Evolutionary conservation across 2,329 filamentous ascomycete genomes (phyloP), one percentile per base, ranked within the genome.

Genomic region (Dactylellina sp.): DNA sequence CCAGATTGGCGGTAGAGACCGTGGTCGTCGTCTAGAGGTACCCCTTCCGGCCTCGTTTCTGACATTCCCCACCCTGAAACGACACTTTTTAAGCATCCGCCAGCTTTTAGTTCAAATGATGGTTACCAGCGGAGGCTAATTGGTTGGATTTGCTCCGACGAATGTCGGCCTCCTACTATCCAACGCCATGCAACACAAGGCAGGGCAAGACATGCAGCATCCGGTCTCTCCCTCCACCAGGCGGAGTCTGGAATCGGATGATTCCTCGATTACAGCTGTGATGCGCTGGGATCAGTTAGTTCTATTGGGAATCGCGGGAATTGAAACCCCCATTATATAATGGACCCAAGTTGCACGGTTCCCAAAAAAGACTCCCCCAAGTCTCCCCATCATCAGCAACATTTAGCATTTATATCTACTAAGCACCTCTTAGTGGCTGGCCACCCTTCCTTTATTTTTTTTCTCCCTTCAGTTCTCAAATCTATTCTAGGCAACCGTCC

Each of bases 201-300:
- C 18, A 22, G 35, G 50, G 50, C 22, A 55, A 55, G 35, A 55
- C 50, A 39, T 55, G 50, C 50, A 55, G 20, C 16, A 55, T 55
- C 24, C 16, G 22, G 50, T 39, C 9, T 14, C 35, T 28, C 18
- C 50, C 50, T 39, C 18, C 35, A 28, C 6, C 37, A 20, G 12
- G 35, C 50, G 50, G 50, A 55, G 50, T n/a, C n/a, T 22, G 18
- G 32, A 12, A 11, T 24, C 50, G 50, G 50, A 55, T 12, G n/a
- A 40, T 55, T 55, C 9, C 25, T 16, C 22, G 12, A 20, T n/a
- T 28, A 25, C 2, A 12, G 20, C 20, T 50, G n/a, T 50, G 46
- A 25, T 25, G 46, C 46, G 22, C 16, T 16, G 9, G 14, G 2
- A 9, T 16, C 12, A 6, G n/a, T 2, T 9, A 22, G 2, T 47